phyloP scores from a whole-genome alignment of 2,329 filamentous ascomycete species.

The Botrytis tulipae region DNA sequence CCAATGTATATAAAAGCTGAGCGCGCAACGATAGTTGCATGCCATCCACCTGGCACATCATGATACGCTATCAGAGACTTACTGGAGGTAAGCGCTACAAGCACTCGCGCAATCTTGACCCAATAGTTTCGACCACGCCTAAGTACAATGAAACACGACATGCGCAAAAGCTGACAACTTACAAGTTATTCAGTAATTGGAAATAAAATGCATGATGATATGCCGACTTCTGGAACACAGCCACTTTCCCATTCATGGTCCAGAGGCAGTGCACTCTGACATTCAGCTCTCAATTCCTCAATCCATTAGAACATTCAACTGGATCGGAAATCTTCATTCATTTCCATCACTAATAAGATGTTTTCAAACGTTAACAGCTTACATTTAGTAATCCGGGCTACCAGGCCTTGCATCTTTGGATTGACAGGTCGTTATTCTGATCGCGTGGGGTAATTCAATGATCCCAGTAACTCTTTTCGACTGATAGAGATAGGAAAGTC shows the following conservation, averaged over 20 bases:
- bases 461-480: not conserved
- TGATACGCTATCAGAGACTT: no score
- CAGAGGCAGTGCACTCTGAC: not conserved
- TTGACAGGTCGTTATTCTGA: not conserved
- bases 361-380: not conserved
- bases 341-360: not conserved
- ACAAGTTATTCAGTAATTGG: not conserved
- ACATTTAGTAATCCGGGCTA: accelerated
- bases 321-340: not conserved
- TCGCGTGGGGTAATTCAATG: not conserved
- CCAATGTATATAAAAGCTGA: not conserved
- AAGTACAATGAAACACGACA: not conserved
- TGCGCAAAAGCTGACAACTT: not conserved
- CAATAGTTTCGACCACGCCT: not conserved
- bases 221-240: not conserved
- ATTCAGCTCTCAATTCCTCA: not conserved
- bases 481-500: not conserved
- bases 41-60: no score
- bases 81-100: not conserved
- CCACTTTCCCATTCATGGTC: not conserved
- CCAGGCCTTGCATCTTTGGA: not conserved
- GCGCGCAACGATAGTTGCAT: not conserved
- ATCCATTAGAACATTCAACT: not conserved
- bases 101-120: not conserved
- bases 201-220: not conserved